Evolutionary conservation across 495 filamentous ascomycete genomes (phyloP).

Genomic region (Poronia punctata): DNA sequence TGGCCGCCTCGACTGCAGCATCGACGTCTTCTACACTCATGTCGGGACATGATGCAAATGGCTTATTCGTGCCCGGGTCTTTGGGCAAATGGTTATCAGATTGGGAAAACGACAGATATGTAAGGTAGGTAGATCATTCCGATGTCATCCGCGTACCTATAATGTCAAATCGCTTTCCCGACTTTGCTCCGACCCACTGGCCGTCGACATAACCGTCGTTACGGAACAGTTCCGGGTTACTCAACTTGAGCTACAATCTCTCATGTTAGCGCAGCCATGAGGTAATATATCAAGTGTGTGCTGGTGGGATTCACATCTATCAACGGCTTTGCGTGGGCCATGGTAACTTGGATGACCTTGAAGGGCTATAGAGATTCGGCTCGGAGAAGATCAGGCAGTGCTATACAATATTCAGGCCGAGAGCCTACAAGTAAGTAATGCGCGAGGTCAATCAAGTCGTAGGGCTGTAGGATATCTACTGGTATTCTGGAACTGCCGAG

Average conservation of each 20-base stretch:
- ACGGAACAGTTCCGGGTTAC: conserved; percentile 52
- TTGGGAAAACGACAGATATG: not conserved
- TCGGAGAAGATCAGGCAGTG: too few relatives aligned
- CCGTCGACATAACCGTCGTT: conserved; percentile 54
- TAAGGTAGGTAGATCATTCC: not conserved
- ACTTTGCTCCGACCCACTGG: conserved; percentile 56
- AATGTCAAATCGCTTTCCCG: conserved; percentile 59
- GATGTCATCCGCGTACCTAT: conserved; percentile 38
- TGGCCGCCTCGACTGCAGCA: conserved; percentile 49
- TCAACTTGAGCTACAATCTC: conserved; percentile 37
- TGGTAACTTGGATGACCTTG: too few relatives aligned
- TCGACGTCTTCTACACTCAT: conserved; percentile 56
- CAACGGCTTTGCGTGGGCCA: conserved; percentile 1
- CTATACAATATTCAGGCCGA: too few relatives aligned
- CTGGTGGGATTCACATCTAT: conserved; percentile 2
- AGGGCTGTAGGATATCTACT: too few relatives aligned
- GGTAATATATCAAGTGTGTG: not conserved
- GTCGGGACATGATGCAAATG: conserved; percentile 59
- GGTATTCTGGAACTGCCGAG: too few relatives aligned
- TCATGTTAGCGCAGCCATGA: not conserved
- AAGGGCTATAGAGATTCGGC: too few relatives aligned
- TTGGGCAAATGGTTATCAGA: not conserved
- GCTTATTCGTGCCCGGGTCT: conserved; percentile 59
- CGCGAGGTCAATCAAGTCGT: too few relatives aligned
- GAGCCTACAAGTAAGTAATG: too few relatives aligned